Base-by-base conservation (phyloP, 805 yeast genomes). In the Kodamaea jinghongensis region DNA sequence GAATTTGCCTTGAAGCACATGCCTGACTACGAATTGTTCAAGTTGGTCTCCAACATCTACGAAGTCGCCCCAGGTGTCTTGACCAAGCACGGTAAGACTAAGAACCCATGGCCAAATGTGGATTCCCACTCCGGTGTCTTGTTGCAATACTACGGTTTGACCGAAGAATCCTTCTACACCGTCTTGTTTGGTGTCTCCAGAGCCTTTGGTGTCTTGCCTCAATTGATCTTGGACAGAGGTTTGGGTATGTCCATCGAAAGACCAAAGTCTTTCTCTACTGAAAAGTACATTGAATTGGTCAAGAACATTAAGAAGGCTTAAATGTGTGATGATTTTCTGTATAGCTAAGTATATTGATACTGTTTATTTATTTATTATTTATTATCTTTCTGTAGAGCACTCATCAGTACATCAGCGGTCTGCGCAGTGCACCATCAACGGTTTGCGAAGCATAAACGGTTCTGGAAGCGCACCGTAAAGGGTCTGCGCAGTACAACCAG, bases 51-150 rank as follows among this genome's bases (percentile, higher is more conserved):
- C 49, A 73, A 75, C 61, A 67, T 83, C 43, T 79, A 82, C 55
- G 72, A 78, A 53, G 75, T 84, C 45, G 91, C 89, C 25, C 91
- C 93, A 41, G 76, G 73, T 44, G 90, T 85, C 31, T 70, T 85
- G 55, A 79, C 76, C 48, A 66, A 79, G 66, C 91, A 85, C 66
- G 91, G 93, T 44, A 85, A 85, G 73, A 83, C 90, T 59, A 81
- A 83, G 72, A 85, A 85, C 71, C 93, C 93, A 48, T 81, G 75
- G 75, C 93, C 93, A 46, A 85, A 85, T 60, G 93, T 85, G 48
- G 93, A 85, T 65, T 79, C 89, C 31, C 77, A 81, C 53, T 79
- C 87, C 14, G 93, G 93, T 50, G 84, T 84, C 35, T 67, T 85
- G 49, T 82, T 85, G 69, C 80, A 82, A 58, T 85, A 85, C 71